Base-by-base conservation (phyloP, 192 early-diverging fungal genomes). In the Powellomyces hirtus region DNA sequence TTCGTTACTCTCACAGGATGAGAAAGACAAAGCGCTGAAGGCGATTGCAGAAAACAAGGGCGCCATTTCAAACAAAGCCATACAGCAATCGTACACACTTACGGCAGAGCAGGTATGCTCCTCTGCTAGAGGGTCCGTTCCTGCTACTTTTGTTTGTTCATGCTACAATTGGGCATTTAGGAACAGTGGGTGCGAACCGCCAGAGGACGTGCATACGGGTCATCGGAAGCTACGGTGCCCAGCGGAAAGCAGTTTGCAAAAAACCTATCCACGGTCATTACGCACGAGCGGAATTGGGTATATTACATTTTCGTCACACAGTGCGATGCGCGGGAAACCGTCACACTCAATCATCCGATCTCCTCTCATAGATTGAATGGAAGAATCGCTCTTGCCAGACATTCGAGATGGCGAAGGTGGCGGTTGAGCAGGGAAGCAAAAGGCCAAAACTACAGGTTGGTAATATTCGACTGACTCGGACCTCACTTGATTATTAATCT, bases 271-370 rank as follows among this genome's bases (percentile, higher is more conserved):
- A 84, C 81, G 26, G 77, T 94, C 1, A 65, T 97, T 13, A 79
- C 77, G 26, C 87, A 90, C 63, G 94, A 97, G 44, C 64, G 78
- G 18, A 79, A 81, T 56, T 94, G 92, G 94, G 83, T 90, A 72
- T 60, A 68, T 53, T 8, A 22, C 3, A 1, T 10, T 37, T 34
- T 36, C 33, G 33, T 45, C 51, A 55, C 30, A 20, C 37, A 35
- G 38, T 58, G 37, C 16, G 33, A 59, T 58, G 2, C 14, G 24
- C 11, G 51, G 64, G n/a, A 59, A n/a, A n/a, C n/a, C n/a, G n/a
- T n/a, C n/a, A n/a, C n/a, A 49, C 46, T 49, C n/a, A 56, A 7
- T 38, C 34, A 36, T 44, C 14, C 1, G 0, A 2, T 36, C n/a
- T 18, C 59, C 18, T 56, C 3, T 42, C 6, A 44, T 63, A 88